These are phyloP conservation scores for Kurtzmaniella natalensis DNA, from an alignment of 1,139 yeast species.

Conservation along the genomic window DNA sequence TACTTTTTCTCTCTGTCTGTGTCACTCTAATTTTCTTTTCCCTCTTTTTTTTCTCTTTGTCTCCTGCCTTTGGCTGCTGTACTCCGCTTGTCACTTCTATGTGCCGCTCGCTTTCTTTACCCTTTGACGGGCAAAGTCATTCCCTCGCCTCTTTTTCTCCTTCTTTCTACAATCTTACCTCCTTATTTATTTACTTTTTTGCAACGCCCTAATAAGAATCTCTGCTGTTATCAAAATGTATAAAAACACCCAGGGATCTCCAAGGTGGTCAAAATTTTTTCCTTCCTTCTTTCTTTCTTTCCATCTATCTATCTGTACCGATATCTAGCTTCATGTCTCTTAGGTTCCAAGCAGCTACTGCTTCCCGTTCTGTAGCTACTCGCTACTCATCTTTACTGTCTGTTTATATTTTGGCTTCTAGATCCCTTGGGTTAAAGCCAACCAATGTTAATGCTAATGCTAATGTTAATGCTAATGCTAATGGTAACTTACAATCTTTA, in stretches of 20 bases:
- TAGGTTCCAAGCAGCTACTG: conserved; percentile 4
- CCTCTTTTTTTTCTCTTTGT: neutral
- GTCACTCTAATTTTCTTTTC: neutral
- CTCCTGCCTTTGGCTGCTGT: neutral
- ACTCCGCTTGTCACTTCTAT: no score
- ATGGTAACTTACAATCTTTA: neutral
- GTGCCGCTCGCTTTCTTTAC: no score
- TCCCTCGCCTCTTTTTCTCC: conserved; percentile 1
- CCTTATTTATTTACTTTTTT: no score
- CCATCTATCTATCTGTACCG: neutral
- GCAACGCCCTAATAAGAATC: no score
- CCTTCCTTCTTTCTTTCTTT: neutral
- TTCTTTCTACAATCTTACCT: neutral
- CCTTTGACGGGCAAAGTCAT: neutral
- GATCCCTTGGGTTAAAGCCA: no score
- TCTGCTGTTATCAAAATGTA: neutral
- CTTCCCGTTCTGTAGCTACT: conserved; percentile 4
- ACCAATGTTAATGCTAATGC: neutral
- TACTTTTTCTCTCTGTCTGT: neutral
- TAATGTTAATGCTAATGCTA: neutral
- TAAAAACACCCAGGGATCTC: neutral
- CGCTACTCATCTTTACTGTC: conserved; percentile 3
- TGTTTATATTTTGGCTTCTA: no score
- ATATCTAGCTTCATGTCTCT: neutral
- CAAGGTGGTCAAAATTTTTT: no score